phyloP scores from a whole-genome alignment of 495 filamentous ascomycete species.

The Neohortaea acidophila region DNA sequence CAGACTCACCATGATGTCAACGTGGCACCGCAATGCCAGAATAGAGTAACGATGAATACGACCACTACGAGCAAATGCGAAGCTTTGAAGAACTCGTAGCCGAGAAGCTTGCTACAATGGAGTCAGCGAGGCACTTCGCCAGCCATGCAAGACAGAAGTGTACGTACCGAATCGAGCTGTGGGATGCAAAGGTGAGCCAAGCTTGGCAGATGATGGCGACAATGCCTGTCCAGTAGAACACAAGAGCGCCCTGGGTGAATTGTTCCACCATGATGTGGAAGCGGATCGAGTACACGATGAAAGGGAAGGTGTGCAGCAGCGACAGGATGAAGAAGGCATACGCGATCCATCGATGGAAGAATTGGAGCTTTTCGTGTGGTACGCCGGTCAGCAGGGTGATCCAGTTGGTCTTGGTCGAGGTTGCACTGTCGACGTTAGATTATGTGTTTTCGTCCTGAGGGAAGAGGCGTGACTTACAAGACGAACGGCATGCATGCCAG shows the following conservation, averaged over 20 bases:
- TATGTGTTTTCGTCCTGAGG: too few relatives aligned
- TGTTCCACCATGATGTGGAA: conserved; percentile 35
- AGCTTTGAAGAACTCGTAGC: conserved; percentile 46
- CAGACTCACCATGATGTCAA: conserved; percentile 37
- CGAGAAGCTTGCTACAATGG: conserved; percentile 31
- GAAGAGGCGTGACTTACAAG: too few relatives aligned
- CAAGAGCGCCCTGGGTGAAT: conserved; percentile 31
- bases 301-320: conserved; percentile 23
- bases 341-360: conserved; percentile 20
- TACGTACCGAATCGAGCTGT: conserved; percentile 34
- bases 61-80: conserved; percentile 37
- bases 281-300: conserved; percentile 32
- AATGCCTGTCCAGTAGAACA: conserved; percentile 42
- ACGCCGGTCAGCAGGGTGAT: conserved; percentile 19
- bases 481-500: conserved; percentile 20
- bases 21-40: conserved; percentile 42
- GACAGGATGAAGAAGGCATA: conserved; percentile 20
- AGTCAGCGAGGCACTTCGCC: too few relatives aligned
- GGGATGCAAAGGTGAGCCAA: conserved; percentile 38
- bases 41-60: conserved; percentile 42
- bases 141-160: too few relatives aligned
- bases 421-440: too few relatives aligned
- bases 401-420: conserved; percentile 19
- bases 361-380: conserved; percentile 19
- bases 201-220: conserved; percentile 39